Evolutionary conservation across 441 rosid genomes (phyloP), one percentile per base, ranked within the genome.

Genomic region (Populus hybrid): DNA sequence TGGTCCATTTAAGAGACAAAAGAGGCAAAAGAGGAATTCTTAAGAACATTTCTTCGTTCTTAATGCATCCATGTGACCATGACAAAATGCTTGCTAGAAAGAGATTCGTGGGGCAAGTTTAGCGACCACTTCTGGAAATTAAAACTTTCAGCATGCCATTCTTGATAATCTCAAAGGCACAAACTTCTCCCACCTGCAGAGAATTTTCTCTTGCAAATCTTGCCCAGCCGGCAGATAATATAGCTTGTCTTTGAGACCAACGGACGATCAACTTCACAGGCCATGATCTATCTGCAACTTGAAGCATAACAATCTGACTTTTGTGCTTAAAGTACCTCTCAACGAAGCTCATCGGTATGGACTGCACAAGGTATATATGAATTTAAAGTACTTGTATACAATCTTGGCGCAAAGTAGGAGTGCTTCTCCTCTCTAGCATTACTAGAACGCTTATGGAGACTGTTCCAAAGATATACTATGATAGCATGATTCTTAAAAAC

Each of bases 181-280:
- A 80, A 36, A 45, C 74, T 74, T 85, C 79, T 7, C 82, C 81
- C 24, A 18, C 73, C 68, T 56, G 20, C 23, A 82, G 64, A 29
- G 9, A 64, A 77, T 82, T 85, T 11, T 80, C 85, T 64, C 66
- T 70, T 0, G 72, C 75, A 67, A 82, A 85, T 20, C 28, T 18
- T 7, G 18, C 0, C 78, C 78, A 73, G 10, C 82, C 83, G 31
- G 53, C 76, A 0, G 83, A 75, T 10, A 84, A 72, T 16, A 3
- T 26, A 16, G 66, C 26, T 26, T 2, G 1, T 31, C 35, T 14
- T 18, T 6, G 4, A 7, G 14, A 1, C 9, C 11, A 11, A 38
- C 21, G 66, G 21, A 16, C 18, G 10, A n/a, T 6, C 16, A 78
- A 56, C 50, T 59, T 66, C 73, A 83, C 77, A 1, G 80, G 66